A percentile compares a stretch with the other conserved stretches of the same genome.
Evolutionary conservation across 139 green algal species (phyloP).

Genomic region (Picochlorum costavermella): DNA sequence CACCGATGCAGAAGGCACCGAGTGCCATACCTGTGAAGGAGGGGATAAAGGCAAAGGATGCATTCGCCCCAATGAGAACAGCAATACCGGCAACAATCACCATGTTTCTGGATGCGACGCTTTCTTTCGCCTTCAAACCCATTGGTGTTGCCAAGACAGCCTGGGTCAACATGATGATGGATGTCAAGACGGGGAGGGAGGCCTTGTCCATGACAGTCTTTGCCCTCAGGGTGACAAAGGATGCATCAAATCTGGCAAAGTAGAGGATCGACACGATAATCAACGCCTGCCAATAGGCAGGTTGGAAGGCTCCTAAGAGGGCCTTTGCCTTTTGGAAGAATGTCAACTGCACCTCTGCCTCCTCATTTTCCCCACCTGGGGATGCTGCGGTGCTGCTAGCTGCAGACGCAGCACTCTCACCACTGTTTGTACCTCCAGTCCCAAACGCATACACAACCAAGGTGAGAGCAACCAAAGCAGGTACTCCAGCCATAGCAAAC

Average conservation of each 20-base stretch:
- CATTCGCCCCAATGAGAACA: constrained; percentile 55
- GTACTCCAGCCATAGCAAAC: constrained; percentile 54
- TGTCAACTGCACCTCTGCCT: constrained; percentile 8
- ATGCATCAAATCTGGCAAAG: constrained; percentile 74
- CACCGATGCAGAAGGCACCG: constrained; percentile 49
- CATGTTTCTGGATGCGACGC: constrained; percentile 46
- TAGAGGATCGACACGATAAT: constrained; percentile 61
- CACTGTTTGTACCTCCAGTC: background rate
- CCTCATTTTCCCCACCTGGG: background rate
- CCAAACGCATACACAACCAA: constrained; percentile 24
- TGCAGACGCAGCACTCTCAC: background rate
- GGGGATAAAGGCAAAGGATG: constrained; percentile 34
- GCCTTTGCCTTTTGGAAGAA: constrained; percentile 23
- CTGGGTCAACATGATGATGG: constrained; percentile 58
- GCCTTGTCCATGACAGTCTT: constrained; percentile 57
- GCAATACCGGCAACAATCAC: constrained; percentile 56
- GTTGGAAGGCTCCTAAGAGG: constrained; percentile 46
- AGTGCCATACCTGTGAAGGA: constrained; percentile 52
- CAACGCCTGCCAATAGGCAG: constrained; percentile 75
- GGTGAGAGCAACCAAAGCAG: constrained; percentile 43
- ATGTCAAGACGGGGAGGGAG: constrained; percentile 54
- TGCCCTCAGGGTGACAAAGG: constrained; percentile 65
- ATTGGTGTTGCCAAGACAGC: constrained; percentile 56
- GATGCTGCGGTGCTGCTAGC: background rate
- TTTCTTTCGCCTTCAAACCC: constrained; percentile 38